phyloP scores from a whole-genome alignment of 208 protist genomes.

The Tritrichomonas musculus region DNA sequence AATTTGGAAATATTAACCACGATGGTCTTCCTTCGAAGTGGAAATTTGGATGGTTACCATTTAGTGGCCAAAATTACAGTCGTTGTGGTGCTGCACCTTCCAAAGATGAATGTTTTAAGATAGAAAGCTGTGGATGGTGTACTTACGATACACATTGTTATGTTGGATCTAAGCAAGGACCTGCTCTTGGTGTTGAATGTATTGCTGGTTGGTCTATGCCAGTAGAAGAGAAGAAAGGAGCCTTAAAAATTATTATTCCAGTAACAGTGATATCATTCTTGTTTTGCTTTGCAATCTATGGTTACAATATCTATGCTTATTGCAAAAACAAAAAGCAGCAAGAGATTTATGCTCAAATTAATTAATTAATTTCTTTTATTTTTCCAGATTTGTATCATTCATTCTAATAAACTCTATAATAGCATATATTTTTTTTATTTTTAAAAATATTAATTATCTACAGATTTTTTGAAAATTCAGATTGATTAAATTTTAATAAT shows the following conservation, averaged over 20 bases:
- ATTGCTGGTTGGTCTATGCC: neutral
- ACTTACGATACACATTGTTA: neutral
- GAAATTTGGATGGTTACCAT: neutral
- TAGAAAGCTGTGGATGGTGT: neutral
- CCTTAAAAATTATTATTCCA: neutral
- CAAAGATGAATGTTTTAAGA: neutral
- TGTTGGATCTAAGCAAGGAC: neutral
- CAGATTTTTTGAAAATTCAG: too few relatives aligned
- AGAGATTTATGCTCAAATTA: neutral
- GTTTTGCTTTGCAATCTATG: neutral
- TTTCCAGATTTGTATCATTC: too few relatives aligned
- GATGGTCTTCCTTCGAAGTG: neutral
- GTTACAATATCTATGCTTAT: neutral
- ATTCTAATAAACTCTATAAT: too few relatives aligned
- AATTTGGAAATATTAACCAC: neutral
- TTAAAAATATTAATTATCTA: too few relatives aligned
- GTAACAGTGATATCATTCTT: neutral
- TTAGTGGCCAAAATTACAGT: neutral
- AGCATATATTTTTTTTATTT: too few relatives aligned
- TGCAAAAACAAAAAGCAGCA: neutral
- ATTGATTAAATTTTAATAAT: too few relatives aligned
- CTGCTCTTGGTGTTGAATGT: neutral
- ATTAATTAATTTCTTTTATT: too few relatives aligned
- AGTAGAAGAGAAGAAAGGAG: neutral
- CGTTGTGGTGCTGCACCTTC: neutral